Evolutionary conservation across 345 rosid genomes (phyloP).

Genomic region (Brassica napus): DNA sequence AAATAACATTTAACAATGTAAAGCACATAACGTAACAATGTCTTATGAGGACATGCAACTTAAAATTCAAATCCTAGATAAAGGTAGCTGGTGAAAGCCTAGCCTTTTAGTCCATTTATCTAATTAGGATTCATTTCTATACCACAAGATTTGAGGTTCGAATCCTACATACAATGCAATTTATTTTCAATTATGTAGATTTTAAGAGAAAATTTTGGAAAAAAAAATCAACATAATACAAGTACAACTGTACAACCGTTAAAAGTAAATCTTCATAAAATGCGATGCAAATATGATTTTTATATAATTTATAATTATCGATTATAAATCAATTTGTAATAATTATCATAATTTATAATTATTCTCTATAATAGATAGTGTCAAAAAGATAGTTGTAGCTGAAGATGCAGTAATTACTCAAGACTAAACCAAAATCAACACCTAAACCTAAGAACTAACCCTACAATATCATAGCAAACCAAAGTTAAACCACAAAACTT

Average conservation of each 20-base stretch:
- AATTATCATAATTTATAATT: not conserved
- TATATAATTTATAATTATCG: not conserved
- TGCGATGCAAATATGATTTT: not conserved
- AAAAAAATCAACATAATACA: too few species aligned
- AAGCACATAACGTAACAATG: not conserved
- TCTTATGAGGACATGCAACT: not conserved
- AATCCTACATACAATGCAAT: not conserved
- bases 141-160: not conserved
- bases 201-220: not conserved
- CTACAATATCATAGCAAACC: not conserved
- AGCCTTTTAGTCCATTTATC: not conserved
- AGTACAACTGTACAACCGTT: not conserved
- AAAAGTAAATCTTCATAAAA: not conserved
- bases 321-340: not conserved
- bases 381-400: not conserved
- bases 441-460: not conserved
- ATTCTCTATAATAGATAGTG: not conserved
- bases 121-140: not conserved
- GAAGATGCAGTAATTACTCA: not conserved
- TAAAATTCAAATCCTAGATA: not conserved
- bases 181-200: not conserved
- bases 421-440: not conserved
- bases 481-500: not conserved
- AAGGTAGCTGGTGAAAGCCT: not conserved
- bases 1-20: not conserved